Evolutionary conservation across 2,329 filamentous ascomycete species (phyloP), one percentile per base, ranked within the genome.

Genomic region (Neopestalotiopsis sp.): DNA sequence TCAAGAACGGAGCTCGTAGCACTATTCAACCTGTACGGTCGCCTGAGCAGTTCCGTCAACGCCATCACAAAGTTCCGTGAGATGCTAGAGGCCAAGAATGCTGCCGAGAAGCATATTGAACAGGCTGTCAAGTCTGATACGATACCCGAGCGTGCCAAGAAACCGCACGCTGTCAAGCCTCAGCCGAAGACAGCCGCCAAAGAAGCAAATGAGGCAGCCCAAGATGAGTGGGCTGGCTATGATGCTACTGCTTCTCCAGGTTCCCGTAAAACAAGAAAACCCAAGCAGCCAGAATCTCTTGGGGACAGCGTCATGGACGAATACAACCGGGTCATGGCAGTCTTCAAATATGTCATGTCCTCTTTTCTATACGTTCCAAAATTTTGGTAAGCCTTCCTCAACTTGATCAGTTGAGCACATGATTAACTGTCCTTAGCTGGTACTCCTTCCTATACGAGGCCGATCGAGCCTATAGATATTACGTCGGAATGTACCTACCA

Each of bases 1-100:
- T 90, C 95, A 78, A 88, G 96, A 72, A 98, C 95, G 0, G 96
- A 99, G 81, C 86, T 99, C 12, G 96, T 99, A 24, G 94, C 96
- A 2, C 86, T 99, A 24, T 92, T 98, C 82, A 99, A 99, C 81
- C 98, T 96, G 0, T 91, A 98, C 69, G 94, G 93, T 38, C 90
- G 95, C 45, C 90, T 98, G 71, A 94, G 93, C 71, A 91, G 92
- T 78, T 96, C 94, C 66, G 82, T 99, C 70, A 85, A 87, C 42
- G 91, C 94, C 0, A 87, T 97, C 58, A 88, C 90, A 68, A 85
- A 90, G 67, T 98, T 99, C 83, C 82, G 86, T 65, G 75, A 74
- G 34, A 87, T 90, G 84, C 81, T 87, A 3, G 78, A 81, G 68
- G 75, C 73, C 1, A 71, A 69, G 20, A 74, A 66, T 20, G 58